These are phyloP conservation scores for Byssothecium circinans DNA, from an alignment of 2,329 filamentous ascomycete species.

Conservation along the genomic window DNA sequence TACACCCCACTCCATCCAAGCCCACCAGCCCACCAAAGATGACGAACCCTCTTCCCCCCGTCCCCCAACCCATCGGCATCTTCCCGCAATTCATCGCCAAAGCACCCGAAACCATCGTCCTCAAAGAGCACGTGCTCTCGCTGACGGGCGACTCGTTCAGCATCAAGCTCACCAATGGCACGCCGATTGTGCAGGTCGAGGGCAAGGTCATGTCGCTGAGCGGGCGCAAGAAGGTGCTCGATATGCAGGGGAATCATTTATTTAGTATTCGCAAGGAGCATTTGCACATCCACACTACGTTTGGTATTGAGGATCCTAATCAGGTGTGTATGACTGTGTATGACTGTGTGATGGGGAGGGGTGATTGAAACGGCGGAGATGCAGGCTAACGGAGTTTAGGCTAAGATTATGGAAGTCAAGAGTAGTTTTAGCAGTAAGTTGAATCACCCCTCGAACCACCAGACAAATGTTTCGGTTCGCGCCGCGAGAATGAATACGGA, in stretches of 20 bases:
- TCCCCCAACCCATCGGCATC: conserved; percentile 28
- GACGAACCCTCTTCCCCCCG: conserved; percentile 7
- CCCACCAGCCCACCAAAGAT: neutral
- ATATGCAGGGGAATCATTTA: conserved; percentile 57
- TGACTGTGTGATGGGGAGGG: too few species aligned
- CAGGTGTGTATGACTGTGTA: too few species aligned
- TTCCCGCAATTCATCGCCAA: conserved; percentile 32
- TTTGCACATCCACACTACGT: conserved; percentile 57
- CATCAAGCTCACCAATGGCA: conserved; percentile 58
- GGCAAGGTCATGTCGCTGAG: conserved; percentile 57
- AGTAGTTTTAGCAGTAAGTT: conserved; percentile 57
- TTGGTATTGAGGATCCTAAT: conserved; percentile 52
- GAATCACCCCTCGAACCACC: neutral
- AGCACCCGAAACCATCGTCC: conserved; percentile 51
- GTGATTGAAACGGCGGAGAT: too few species aligned
- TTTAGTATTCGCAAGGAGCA: conserved; percentile 61
- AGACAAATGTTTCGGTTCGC: neutral
- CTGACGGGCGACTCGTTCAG: conserved; percentile 66
- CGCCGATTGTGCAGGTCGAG: conserved; percentile 58
- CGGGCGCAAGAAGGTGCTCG: conserved; percentile 59
- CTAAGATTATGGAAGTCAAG: conserved; percentile 60
- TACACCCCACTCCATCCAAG: too few species aligned
- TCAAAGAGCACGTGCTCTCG: conserved; percentile 65
- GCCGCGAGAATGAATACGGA: too few species aligned
- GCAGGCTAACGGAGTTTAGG: too few species aligned